A percentile compares a stretch with the other conserved stretches of the same genome.
phyloP scores from a whole-genome alignment of 805 yeast species.

The Candida taoyuanica region DNA sequence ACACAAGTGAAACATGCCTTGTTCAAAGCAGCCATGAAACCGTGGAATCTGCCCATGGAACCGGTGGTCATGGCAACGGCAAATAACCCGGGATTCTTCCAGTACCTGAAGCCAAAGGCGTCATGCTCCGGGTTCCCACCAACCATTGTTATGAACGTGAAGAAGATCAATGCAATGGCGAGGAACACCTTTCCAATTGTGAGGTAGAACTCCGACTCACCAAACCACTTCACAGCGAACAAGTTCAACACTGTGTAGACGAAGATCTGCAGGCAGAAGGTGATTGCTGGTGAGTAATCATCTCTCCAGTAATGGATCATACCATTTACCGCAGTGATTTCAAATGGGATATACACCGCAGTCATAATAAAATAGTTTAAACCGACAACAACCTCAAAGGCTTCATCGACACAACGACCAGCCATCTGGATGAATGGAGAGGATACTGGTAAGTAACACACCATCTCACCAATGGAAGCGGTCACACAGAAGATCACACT shows the following conservation, averaged over 20 bases:
- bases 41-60: slow-evolving; percentile 54
- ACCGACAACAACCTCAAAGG: slow-evolving; percentile 66
- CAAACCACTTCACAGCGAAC: slow-evolving; percentile 69
- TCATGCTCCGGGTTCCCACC: slow-evolving; percentile 81
- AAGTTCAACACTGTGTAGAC: slow-evolving; percentile 59
- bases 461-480: slow-evolving; percentile 55
- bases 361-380: slow-evolving; percentile 56
- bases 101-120: slow-evolving; percentile 54
- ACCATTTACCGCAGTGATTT: slow-evolving; percentile 61
- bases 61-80: slow-evolving; percentile 53
- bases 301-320: slow-evolving; percentile 55
- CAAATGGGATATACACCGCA: slow-evolving; percentile 56
- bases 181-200: slow-evolving; percentile 67
- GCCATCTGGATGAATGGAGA: slow-evolving; percentile 53
- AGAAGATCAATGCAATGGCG: slow-evolving; percentile 65
- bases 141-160: slow-evolving; percentile 75
- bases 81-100: slow-evolving; percentile 50
- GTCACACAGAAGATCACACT: slow-evolving; percentile 44
- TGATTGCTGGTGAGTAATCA: slow-evolving; percentile 48
- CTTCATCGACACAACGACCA: slow-evolving; percentile 58
- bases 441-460: slow-evolving; percentile 57
- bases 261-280: slow-evolving; percentile 59
- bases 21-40: slow-evolving; percentile 63
- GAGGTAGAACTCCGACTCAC: slow-evolving; percentile 78
- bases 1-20: slow-evolving; percentile 74